A percentile compares a stretch with the other conserved stretches of the same genome.
phyloP scores from a whole-genome alignment of 2,329 filamentous ascomycete species.

The Botrytis sinoallii region DNA sequence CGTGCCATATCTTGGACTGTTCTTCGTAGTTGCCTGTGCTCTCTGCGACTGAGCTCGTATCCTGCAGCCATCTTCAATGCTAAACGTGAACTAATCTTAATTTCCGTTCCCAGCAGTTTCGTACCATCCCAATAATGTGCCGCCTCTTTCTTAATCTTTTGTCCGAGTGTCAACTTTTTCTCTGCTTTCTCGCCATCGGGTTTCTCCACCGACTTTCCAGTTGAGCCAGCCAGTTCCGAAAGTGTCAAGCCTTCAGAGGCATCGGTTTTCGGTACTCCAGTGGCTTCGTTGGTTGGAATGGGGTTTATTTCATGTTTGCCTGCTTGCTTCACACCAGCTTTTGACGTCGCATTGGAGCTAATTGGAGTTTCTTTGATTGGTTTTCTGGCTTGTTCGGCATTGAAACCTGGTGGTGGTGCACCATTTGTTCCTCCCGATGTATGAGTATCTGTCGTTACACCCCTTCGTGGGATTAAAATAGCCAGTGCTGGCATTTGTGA shows the following conservation, averaged over 20 bases:
- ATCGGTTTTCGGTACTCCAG: constrained; percentile 37
- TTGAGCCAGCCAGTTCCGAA: constrained; percentile 61
- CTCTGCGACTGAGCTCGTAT: constrained; percentile 91
- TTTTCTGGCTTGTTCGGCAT: constrained; percentile 65
- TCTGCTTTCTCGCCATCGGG: constrained; percentile 66
- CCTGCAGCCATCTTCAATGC: constrained; percentile 97
- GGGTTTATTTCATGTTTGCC: constrained; percentile 32
- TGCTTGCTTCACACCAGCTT: constrained; percentile 30
- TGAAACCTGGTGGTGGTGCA: constrained; percentile 68
- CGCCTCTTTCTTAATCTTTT: constrained; percentile 92
- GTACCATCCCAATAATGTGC: constrained; percentile 98
- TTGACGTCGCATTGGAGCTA: constrained; percentile 33
- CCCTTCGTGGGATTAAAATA: constrained; percentile 55
- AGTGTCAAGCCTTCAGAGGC: constrained; percentile 41
- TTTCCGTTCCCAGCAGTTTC: constrained; percentile 87
- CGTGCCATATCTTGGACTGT: constrained; percentile 93
- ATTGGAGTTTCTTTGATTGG: constrained; percentile 46
- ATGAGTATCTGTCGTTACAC: constrained; percentile 58
- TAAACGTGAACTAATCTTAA: constrained; percentile 86
- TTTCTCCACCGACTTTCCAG: constrained; percentile 59
- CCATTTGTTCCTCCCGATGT: constrained; percentile 44
- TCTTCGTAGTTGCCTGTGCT: constrained; percentile 86
- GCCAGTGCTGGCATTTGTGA: constrained; percentile 48
- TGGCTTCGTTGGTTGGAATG: constrained; percentile 30
- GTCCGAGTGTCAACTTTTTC: constrained; percentile 83